A percentile compares a stretch with the other conserved stretches of the same genome.
Conservation (phyloP, 116 monocot species). For the Zostera marina region DNA sequence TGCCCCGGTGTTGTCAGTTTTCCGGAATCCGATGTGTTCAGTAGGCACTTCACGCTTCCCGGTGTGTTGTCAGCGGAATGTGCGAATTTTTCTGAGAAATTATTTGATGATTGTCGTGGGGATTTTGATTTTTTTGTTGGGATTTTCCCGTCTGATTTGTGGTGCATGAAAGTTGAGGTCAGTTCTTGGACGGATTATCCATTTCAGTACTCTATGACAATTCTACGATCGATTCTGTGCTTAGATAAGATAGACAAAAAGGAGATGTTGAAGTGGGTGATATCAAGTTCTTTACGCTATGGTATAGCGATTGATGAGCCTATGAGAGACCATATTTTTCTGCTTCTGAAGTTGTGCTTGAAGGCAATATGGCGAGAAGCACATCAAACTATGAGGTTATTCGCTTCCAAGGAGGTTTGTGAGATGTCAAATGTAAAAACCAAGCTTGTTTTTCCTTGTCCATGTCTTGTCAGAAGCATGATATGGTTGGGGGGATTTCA, state of each 20-base stretch:
- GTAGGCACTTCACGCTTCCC: conserved; percentile 47
- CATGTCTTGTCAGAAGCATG: conserved; percentile 29
- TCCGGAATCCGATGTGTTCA: conserved; percentile 19
- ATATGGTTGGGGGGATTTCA: conserved; percentile 52
- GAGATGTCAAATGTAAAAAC: conserved; percentile 14
- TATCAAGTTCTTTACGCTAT: conserved; percentile 39
- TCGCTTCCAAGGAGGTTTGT: conserved; percentile 7
- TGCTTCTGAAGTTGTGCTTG: conserved; percentile 66
- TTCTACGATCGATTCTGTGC: conserved; percentile 20
- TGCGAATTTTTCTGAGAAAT: conserved; percentile 24
- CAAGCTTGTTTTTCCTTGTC: conserved; percentile 29
- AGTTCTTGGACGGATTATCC: conserved; percentile 41
- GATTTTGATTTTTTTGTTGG: not conserved
- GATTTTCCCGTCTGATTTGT: conserved; percentile 55
- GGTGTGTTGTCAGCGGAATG: conserved; percentile 39
- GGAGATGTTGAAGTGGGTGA: conserved; percentile 43
- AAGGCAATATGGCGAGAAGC: conserved; percentile 47
- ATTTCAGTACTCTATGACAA: conserved; percentile 27
- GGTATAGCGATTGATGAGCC: conserved; percentile 53
- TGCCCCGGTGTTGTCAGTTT: conserved; percentile 74
- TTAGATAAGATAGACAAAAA: conserved; percentile 8
- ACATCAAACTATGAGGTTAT: conserved; percentile 10
- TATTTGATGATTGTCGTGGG: not conserved
- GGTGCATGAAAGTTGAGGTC: conserved; percentile 41
- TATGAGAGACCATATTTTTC: conserved; percentile 52